Base-by-base conservation (phyloP, 1,284 basidiomycete species). In the Ustilago shanxiensis region DNA sequence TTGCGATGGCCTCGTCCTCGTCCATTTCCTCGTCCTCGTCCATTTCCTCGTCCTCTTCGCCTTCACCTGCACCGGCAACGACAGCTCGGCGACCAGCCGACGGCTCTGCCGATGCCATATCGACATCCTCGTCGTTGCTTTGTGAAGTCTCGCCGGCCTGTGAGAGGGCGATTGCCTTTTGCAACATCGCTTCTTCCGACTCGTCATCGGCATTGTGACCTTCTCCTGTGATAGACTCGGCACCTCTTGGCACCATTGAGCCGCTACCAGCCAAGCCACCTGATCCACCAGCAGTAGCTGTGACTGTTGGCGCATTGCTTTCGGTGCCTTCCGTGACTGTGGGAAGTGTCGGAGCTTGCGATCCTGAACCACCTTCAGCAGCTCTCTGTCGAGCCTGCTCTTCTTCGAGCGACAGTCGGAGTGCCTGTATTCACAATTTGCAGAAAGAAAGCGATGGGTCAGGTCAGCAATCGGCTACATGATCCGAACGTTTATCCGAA, bases 371-470 rank as follows among this genome's bases (percentile, higher is more conserved):
- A 5, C 68, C 70, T 33, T 83, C 81, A 28, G 80, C 66, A 13
- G 83, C 79, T 18, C 82, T 68, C 60, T 93, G 93, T 24, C 95
- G 91, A 35, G 95, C 95, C 85, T 93, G 92, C 71, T 95, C 96
- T 87, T 99, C 96, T 87, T 98, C 94, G 89, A 99, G 91, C 0
- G 95, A 98, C 92, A 99, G 94, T 44, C 96, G 93, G 49, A 99
- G 89, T 13, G 95, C 96, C 95, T 97, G 66, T 29, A 13, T 16
- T 57, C 24, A 49, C 28, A 22, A 51, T 20, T 28, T 5, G 54
- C 9, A 49, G 20, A 22, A 26, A 31, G 24, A 18, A 3, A 49
- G 22, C n/a, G 16, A 7, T n/a, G 37, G 20, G 20, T 7, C 16
- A 11, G 20, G 72, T 66, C 68, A 77, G 70, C 54, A 37, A 29